Percentiles rank a stretch among this genome's conserved stretches.
phyloP scores from a whole-genome alignment of 257 asterid species.

The Solanum lignicaule region DNA sequence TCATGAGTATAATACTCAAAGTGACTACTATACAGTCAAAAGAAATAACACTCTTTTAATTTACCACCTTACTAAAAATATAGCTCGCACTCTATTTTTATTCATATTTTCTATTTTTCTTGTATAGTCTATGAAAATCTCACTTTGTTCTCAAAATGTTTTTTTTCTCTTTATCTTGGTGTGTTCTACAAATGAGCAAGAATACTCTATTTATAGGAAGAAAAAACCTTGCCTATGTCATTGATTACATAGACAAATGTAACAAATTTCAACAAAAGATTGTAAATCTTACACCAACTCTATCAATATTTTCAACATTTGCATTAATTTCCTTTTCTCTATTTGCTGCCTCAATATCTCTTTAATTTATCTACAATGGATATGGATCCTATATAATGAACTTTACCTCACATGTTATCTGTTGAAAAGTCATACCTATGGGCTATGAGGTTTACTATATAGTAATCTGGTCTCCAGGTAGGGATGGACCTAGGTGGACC shows the following conservation, averaged over 20 bases:
- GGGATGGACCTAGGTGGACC: not conserved
- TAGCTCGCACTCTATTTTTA: too few relatives aligned
- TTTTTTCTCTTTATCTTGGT: too few relatives aligned
- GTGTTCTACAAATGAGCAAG: too few relatives aligned
- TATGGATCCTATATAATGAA: not conserved
- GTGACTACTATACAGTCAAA: too few relatives aligned
- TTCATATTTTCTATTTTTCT: too few relatives aligned
- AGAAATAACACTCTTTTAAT: too few relatives aligned
- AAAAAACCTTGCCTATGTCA: not conserved
- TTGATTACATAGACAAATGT: not conserved
- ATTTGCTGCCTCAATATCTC: not conserved
- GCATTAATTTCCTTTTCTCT: not conserved
- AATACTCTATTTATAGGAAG: too few relatives aligned
- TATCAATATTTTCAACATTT: not conserved
- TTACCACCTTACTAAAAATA: too few relatives aligned
- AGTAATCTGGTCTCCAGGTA: not conserved
- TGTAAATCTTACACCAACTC: not conserved
- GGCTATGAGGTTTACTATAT: not conserved
- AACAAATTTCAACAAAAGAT: not conserved
- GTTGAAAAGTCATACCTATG: not conserved
- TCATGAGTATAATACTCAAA: too few relatives aligned
- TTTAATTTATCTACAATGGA: not conserved
- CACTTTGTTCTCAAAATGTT: too few relatives aligned
- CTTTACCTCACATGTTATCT: not conserved
- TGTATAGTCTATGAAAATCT: too few relatives aligned